Evolutionary conservation across 2,329 filamentous ascomycete species (phyloP), one percentile per base, ranked within the genome.

Genomic region (Stagonosporopsis vannaccii): DNA sequence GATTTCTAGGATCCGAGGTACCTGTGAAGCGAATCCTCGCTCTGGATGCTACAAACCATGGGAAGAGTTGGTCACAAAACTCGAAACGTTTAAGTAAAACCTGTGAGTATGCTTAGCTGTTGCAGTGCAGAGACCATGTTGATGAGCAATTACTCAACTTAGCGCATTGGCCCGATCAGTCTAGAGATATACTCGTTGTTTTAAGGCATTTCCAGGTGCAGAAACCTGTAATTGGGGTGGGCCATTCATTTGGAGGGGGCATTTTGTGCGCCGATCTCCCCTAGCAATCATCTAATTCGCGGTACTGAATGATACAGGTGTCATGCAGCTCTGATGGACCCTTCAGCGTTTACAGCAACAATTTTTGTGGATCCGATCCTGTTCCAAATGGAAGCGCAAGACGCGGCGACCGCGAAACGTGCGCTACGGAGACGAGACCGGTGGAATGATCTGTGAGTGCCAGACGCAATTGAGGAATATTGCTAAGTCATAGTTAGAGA

Each of bases 331-430:
- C 15, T 35, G 30, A 36, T 47, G 23, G 19, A 17, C 15, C 43
- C 25, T 15, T 7, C 7, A 11, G 19, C n/a, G 12, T 46, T 46
- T 22, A 46, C 17, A 13, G 43, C 43, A 4, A 33, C 26, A 7
- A 32, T 46, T 7, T 33, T 30, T 19, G 30, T 46, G 15, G 43
- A 46, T 35, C 43, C 43, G 9, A 46, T 46, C 17, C 30, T 46
- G 26, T 46, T 46, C 28, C 17, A 6, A 15, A 46, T 46, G 43
- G 15, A 17, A 17, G 23, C 25, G 28, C 43, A 46, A 20, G 43
- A 46, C 20, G 15, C 15, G 28, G 28, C 11, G 26, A 22, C 43
- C 4, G 43, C 43, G 8, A 32, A 46, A 25, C 15, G 11, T 9
- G 43, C 43, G n/a, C 13, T 46, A 26, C 6, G 28, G 25, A 3